Evolutionary conservation across 1,284 basidiomycete genomes (phyloP), one percentile per base, ranked within the genome.

Genomic region (Marasmius fiardii): DNA sequence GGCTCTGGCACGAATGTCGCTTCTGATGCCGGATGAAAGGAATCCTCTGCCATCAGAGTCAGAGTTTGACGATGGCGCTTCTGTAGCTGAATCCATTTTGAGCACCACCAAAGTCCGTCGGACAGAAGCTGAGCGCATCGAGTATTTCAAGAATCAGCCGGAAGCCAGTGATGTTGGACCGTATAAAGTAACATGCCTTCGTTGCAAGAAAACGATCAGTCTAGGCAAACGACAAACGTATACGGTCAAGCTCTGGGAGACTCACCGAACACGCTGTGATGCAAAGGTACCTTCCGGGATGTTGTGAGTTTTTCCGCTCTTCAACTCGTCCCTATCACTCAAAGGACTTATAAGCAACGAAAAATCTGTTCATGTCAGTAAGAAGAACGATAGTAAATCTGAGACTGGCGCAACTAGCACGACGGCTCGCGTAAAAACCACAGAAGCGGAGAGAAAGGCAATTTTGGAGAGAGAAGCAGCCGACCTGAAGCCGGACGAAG

Each of bases 121-220:
- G 56, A 79, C 74, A 18, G 84, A 85, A 68, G 68, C 71, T 3
- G 82, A 86, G 61, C 79, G 85, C 43, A 75, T 81, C 43, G 76
- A 83, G 63, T 83, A 82, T 66, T 82, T 83, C 65, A 76, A 77
- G 56, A 79, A 81, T 57, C 79, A 86, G 59, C 71, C 80, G 8
- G 74, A 81, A 51, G 83, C 82, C 56, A 74, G 75, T 31, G 73
- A 74, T 18, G 65, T 85, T 33, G 82, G 84, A 53, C 74, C 79
- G 0, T 77, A 80, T 65, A 73, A 76, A 12, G 82, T 76, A 26
- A 74, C 75, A 55, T 88, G 85, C 61, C 77, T 70, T 24, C 71
- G 77, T 20, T 88, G 85, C 64, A 68, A 76, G 39, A 76, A 77
- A 54, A 75, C 74, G 68, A 74, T 87, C 16, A 72, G 74, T 31